Evolutionary conservation across 768 basidiomycete genomes (phyloP), one percentile per base, ranked within the genome.

Genomic region (Pholiota molesta): DNA sequence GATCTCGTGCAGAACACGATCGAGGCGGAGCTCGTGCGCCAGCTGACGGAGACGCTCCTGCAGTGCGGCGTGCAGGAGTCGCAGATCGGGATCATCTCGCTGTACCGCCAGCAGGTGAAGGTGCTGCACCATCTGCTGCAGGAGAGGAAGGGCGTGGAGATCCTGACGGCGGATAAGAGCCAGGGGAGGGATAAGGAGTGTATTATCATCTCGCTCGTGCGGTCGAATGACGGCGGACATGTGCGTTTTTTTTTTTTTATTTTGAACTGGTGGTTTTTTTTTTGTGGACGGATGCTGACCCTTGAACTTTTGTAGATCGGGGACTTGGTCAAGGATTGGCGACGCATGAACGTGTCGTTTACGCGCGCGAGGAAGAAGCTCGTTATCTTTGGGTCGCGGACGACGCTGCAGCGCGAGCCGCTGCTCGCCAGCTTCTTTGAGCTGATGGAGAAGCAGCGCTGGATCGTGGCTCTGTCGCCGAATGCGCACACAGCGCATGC

Each of bases 131-230:
- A 91, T 64, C 74, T 90, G 47, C 72, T 98, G 39, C 75, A 79
- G 35, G 75, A 74, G 45, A 79, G 78, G 60, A 79, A 81, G 40
- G 84, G 79, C 1, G 79, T 97, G 14, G 96, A 99, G 73, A 85
- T 95, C 52, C 76, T 97, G 61, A 99, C 96, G 0, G 95, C 94
- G 5, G 97, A 99, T 76, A 89, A 88, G 60, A 94, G 91, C 73
- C 96, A 97, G 75, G 96, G 97, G 0, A 78, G 97, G 52, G 97
- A 99, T 75, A 99, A 99, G 73, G 94, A 97, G 51, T 95, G 93
- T 71, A 87, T 99, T 61, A 81, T 99, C 65, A 90, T 99, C 57
- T 95, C 94, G 19, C 86, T 99, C 81, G 95, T 97, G 5, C 81
- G 94, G 61, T 94, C 93, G 0, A 99, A 99, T 67, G 86, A 89